phyloP scores from a whole-genome alignment of 2,329 filamentous ascomycete genomes.

The Talaromyces sp. region DNA sequence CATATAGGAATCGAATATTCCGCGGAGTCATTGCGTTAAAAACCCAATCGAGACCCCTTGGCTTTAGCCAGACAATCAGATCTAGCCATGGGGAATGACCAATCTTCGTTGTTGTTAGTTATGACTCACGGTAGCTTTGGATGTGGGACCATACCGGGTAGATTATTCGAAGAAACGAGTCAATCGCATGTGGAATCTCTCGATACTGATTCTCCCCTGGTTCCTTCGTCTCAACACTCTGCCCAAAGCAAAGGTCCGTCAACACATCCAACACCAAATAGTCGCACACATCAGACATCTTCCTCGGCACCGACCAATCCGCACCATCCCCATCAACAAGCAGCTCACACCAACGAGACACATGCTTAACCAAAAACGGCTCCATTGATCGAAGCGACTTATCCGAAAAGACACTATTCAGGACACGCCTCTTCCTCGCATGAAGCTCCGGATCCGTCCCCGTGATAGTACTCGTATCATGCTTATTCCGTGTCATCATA shows the following conservation, averaged over 20 bases:
- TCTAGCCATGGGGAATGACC: conserved; percentile 13
- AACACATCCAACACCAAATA: conserved; percentile 13
- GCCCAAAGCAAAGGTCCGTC: conserved; percentile 14
- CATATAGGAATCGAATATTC: neutral
- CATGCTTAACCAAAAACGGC: conserved; percentile 5
- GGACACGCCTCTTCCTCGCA: conserved; percentile 2
- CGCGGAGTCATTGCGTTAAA: conserved; percentile 1
- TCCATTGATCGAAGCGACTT: conserved; percentile 10
- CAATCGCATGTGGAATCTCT: conserved; percentile 2
- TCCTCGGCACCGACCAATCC: neutral
- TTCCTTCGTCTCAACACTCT: conserved; percentile 12
- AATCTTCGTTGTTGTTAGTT: neutral
- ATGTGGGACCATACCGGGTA: conserved; percentile 6
- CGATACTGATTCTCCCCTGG: conserved; percentile 1
- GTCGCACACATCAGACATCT: conserved; percentile 8
- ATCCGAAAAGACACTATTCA: conserved; percentile 11
- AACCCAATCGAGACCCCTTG: conserved; percentile 12
- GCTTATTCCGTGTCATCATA: neutral
- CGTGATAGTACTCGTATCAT: conserved; percentile 1
- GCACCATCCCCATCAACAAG: neutral
- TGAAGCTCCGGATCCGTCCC: conserved; percentile 4
- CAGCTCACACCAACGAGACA: conserved; percentile 6
- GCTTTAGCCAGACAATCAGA: conserved; percentile 15
- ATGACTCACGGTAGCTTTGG: too few relatives aligned
- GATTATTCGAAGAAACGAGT: neutral